Percentiles rank a stretch among this genome's conserved stretches.
Conservation (phyloP, 345 rosid genomes). For the Eucalyptus regnans region DNA sequence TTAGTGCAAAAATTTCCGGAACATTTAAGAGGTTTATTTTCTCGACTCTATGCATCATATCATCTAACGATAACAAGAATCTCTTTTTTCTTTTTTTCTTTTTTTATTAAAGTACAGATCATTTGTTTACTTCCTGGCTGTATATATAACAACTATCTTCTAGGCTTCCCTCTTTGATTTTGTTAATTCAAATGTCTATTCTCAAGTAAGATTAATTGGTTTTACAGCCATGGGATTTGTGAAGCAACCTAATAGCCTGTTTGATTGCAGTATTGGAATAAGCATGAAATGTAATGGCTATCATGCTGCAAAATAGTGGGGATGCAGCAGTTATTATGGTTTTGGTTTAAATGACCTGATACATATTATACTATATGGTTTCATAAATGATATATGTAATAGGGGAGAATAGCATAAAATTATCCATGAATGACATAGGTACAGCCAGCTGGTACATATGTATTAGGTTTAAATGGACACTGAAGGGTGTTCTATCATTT, state of each 20-base stretch:
- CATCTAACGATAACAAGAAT: neutral
- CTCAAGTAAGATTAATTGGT: neutral
- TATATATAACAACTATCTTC: neutral
- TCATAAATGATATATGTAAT: neutral
- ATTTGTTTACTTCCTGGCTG: neutral
- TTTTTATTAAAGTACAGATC: neutral
- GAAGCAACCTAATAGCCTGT: neutral
- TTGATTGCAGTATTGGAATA: neutral
- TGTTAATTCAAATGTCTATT: neutral
- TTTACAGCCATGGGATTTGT: neutral
- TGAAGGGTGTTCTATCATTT: neutral
- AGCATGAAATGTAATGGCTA: neutral
- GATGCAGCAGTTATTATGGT: neutral
- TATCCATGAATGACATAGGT: neutral
- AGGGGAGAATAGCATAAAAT: neutral
- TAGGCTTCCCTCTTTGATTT: neutral
- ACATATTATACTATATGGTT: neutral
- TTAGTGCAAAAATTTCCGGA: constrained; percentile 89
- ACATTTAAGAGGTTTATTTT: constrained; percentile 78
- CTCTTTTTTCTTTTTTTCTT: neutral
- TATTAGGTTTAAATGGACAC: neutral
- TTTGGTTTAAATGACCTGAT: neutral
- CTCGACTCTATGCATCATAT: neutral
- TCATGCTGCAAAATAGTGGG: neutral
- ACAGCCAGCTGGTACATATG: neutral